Evolutionary conservation across 768 basidiomycete genomes (phyloP).

Genomic region (Dentipellis fragilis): DNA sequence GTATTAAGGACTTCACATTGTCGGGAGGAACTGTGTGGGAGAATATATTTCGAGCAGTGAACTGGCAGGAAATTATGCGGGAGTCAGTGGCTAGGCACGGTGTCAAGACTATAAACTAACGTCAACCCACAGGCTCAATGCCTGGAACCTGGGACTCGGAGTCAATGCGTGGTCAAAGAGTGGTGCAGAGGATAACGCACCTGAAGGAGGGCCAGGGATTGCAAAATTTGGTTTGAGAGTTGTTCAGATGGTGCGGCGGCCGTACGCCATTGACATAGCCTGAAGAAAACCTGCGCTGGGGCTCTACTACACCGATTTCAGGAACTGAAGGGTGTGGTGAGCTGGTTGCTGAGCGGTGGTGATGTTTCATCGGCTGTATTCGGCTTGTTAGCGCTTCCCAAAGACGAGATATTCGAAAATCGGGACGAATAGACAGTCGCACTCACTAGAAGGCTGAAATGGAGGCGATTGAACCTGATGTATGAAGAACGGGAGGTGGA

Average conservation of each 20-base stretch:
- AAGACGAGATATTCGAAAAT: too few species aligned
- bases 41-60: too few species aligned
- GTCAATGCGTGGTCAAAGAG: not conserved
- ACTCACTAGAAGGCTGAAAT: too few species aligned
- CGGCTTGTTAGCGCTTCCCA: too few species aligned
- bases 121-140: constrained; percentile 5
- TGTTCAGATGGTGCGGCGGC: constrained; percentile 9
- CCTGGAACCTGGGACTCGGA: constrained; percentile 4
- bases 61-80: too few species aligned
- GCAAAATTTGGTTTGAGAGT: constrained; percentile 5
- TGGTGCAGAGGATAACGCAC: not conserved
- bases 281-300: constrained; percentile 6
- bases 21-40: constrained; percentile 1
- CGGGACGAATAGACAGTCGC: too few species aligned
- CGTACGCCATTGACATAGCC: constrained; percentile 1
- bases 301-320: constrained; percentile 6
- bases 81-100: too few species aligned
- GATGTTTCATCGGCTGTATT: too few species aligned
- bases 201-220: constrained; percentile 15
- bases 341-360: too few species aligned
- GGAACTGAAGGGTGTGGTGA: not conserved
- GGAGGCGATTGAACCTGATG: too few species aligned
- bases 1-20: constrained; percentile 11
- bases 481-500: too few species aligned
- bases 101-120: constrained; percentile 5